A percentile compares a stretch with the other conserved stretches of the same genome.
phyloP scores from a whole-genome alignment of 352 stramenopile species.

The Phytophthora cryptogea region DNA sequence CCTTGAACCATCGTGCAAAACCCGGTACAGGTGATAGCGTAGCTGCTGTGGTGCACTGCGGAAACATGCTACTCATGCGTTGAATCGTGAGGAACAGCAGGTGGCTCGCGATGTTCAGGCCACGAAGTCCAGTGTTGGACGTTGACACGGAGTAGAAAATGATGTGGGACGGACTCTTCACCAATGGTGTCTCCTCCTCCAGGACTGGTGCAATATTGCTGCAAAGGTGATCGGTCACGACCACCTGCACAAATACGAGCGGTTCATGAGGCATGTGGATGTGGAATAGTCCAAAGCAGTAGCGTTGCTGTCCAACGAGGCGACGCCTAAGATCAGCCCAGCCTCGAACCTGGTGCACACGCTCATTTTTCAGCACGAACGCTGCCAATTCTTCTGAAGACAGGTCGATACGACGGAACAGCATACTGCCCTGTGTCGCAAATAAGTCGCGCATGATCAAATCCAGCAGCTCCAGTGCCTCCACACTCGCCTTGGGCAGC shows the following conservation, averaged over 20 bases:
- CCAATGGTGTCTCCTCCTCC: constrained; percentile 46
- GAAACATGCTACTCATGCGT: constrained; percentile 68
- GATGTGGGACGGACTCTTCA: constrained; percentile 66
- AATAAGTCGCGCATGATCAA: constrained; percentile 86
- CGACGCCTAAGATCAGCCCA: constrained; percentile 72
- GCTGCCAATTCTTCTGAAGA: constrained; percentile 64
- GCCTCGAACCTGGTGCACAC: constrained; percentile 70
- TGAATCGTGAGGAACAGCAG: constrained; percentile 86
- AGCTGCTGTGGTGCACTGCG: constrained; percentile 62
- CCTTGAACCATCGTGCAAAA: constrained; percentile 73
- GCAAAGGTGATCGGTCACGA: constrained; percentile 74
- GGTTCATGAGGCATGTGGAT: constrained; percentile 72
- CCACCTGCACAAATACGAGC: constrained; percentile 78
- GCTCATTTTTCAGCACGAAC: constrained; percentile 80
- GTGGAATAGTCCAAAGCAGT: constrained; percentile 87
- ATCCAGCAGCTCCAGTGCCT: constrained; percentile 80
- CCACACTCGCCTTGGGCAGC: constrained; percentile 50
- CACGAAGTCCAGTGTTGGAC: constrained; percentile 74
- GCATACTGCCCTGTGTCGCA: constrained; percentile 79
- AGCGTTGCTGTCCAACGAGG: constrained; percentile 66
- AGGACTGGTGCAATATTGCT: constrained; percentile 68
- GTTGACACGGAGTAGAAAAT: constrained; percentile 89
- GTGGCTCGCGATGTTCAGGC: constrained; percentile 83
- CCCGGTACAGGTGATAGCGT: constrained; percentile 82
- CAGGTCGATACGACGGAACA: constrained; percentile 80